Evolutionary conservation across 2,329 filamentous ascomycete genomes (phyloP).

Genomic region (Exophiala bonariae): DNA sequence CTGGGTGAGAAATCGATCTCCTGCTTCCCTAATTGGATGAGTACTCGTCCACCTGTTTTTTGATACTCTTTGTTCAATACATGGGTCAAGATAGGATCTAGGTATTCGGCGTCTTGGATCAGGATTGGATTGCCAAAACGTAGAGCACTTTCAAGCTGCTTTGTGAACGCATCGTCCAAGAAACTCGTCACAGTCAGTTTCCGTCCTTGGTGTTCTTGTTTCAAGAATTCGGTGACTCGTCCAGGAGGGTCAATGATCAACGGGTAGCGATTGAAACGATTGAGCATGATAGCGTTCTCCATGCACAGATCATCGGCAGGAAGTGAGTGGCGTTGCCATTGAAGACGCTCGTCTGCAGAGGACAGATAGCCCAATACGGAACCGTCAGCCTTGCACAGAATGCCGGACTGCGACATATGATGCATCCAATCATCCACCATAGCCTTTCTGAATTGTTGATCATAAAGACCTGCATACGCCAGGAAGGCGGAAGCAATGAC

Average conservation of each 20-base stretch:
- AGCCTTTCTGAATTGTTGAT: conserved; percentile 94
- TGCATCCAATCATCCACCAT: conserved; percentile 98
- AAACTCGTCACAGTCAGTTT: conserved; percentile 97
- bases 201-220: conserved; percentile 90
- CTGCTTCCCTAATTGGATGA: conserved; percentile 97
- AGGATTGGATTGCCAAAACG: conserved; percentile 98
- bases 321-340: conserved; percentile 91
- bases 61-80: conserved; percentile 99
- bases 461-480: conserved; percentile 94
- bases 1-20: conserved; percentile 98
- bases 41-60: conserved; percentile 93
- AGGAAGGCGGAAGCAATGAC: conserved; percentile 95
- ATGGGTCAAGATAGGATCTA: conserved; percentile 96
- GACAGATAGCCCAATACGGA: conserved; percentile 95
- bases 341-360: conserved; percentile 88
- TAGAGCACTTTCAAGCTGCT: conserved; percentile 93
- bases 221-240: conserved; percentile 88
- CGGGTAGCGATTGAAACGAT: conserved; percentile 97
- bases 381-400: conserved; percentile 90
- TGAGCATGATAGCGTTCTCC: conserved; percentile 95
- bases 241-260: conserved; percentile 98
- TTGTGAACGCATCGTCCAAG: conserved; percentile 95
- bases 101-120: conserved; percentile 95
- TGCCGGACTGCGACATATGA: conserved; percentile 88
- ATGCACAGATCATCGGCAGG: conserved; percentile 98